Conservation (phyloP, 768 basidiomycete genomes). For the Russula griseocarnosa region DNA sequence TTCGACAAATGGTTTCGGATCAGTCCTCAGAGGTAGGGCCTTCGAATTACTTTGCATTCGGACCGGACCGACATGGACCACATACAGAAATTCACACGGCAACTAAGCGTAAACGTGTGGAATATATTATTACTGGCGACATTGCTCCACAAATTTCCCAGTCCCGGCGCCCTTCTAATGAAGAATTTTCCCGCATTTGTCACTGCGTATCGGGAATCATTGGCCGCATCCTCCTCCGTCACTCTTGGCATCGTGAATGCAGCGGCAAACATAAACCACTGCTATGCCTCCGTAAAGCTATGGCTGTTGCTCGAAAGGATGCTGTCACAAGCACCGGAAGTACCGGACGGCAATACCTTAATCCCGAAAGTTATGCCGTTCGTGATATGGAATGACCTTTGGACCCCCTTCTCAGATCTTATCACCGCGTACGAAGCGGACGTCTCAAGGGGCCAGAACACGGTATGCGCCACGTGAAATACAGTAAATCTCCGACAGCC, state of each 20-base stretch:
- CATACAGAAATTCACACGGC: conserved; percentile 15
- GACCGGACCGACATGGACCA: not conserved
- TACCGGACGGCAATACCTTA: conserved; percentile 14
- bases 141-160: conserved; percentile 39
- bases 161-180: conserved; percentile 44
- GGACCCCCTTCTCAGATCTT: conserved; percentile 63
- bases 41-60: not conserved
- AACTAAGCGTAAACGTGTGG: conserved; percentile 55
- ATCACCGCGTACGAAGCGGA: conserved; percentile 49
- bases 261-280: conserved; percentile 55
- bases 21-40: conserved; percentile 23
- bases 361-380: conserved; percentile 33
- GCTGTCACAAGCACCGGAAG: conserved; percentile 14
- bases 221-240: conserved; percentile 34
- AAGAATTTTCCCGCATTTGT: conserved; percentile 51
- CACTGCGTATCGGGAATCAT: conserved; percentile 39
- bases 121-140: conserved; percentile 57
- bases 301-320: conserved; percentile 61
- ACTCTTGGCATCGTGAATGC: conserved; percentile 44
- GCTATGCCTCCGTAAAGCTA: conserved; percentile 62
- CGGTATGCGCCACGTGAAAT: conserved; percentile 28
- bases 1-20: conserved; percentile 40
- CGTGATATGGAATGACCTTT: conserved; percentile 70
- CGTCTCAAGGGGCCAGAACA: conserved; percentile 38
- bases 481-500: conserved; percentile 1